These are phyloP conservation scores for Suhomyces sp. DNA, from an alignment of 805 yeast genomes.

Conservation along the genomic window DNA sequence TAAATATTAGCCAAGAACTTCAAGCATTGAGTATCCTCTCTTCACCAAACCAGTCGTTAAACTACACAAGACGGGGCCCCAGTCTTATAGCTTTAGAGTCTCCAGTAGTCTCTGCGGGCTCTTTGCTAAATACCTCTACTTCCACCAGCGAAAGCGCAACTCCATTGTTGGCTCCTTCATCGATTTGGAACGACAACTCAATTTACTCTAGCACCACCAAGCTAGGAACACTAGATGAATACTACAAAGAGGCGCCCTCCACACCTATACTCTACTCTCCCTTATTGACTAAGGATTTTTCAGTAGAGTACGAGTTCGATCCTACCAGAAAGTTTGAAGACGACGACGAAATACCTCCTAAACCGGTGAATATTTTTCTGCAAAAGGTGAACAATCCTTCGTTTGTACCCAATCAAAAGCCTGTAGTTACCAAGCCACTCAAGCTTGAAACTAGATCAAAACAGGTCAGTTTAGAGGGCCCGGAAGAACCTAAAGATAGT, in stretches of 20 bases:
- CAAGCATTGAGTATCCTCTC: not conserved
- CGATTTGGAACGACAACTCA: conserved; percentile 11
- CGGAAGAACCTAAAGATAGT: not conserved
- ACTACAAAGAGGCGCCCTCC: not conserved
- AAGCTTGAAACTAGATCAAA: not conserved
- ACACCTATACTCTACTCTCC: not conserved
- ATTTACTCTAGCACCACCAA: not conserved
- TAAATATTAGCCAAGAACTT: not conserved
- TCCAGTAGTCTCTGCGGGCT: not conserved
- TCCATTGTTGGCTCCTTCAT: conserved; percentile 4
- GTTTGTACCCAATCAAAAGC: conserved; percentile 11
- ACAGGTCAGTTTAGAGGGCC: not conserved
- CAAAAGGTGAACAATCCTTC: conserved; percentile 15
- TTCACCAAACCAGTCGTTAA: not conserved
- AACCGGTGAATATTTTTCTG: conserved; percentile 11
- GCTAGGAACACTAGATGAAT: not conserved
- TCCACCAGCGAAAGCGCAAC: conserved; percentile 9
- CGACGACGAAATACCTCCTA: not conserved
- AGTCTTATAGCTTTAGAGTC: not conserved
- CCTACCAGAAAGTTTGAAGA: not conserved
- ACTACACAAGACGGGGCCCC: not conserved
- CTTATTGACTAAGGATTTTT: conserved; percentile 1
- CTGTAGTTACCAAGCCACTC: not conserved
- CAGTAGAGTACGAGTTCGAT: conserved; percentile 1
- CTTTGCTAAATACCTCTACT: not conserved